phyloP scores from a whole-genome alignment of 2,329 filamentous ascomycete genomes.

The Pleoardoris graminearum region DNA sequence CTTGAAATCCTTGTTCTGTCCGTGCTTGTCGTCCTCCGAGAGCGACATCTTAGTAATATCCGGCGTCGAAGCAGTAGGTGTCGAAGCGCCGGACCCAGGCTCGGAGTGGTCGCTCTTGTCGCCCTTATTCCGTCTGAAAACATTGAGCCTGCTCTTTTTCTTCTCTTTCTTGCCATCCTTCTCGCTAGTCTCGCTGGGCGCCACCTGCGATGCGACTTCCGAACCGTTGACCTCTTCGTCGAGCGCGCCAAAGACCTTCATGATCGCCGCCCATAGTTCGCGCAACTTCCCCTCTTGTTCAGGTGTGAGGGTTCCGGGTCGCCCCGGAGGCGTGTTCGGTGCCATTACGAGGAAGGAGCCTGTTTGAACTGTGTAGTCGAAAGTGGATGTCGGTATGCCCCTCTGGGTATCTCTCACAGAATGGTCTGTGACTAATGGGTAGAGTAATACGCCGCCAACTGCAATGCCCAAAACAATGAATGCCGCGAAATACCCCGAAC shows the following conservation, averaged over 20 bases:
- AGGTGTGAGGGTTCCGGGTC: constrained; percentile 82
- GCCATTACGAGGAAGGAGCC: constrained; percentile 47
- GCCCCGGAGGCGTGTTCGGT: constrained; percentile 62
- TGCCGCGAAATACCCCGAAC: constrained; percentile 30
- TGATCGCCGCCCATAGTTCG: constrained; percentile 78
- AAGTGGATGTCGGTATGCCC: constrained; percentile 15
- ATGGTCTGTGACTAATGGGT: constrained; percentile 21
- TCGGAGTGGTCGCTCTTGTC: constrained; percentile 54
- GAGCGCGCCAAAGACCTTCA: constrained; percentile 73
- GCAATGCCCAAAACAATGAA: constrained; percentile 36
- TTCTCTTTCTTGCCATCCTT: constrained; percentile 58
- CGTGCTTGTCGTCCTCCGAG: constrained; percentile 81
- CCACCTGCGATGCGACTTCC: constrained; percentile 17
- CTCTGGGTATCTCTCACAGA: constrained; percentile 13
- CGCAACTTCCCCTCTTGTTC: constrained; percentile 88
- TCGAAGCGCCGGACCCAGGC: constrained; percentile 28
- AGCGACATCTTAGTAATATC: constrained; percentile 39
- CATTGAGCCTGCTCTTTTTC: constrained; percentile 72
- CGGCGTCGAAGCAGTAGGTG: constrained; percentile 17
- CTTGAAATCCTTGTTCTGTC: constrained; percentile 83
- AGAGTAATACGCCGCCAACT: constrained; percentile 37
- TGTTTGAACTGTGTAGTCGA: constrained; percentile 27
- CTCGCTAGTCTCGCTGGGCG: constrained; percentile 19
- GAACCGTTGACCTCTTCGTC: constrained; percentile 38
- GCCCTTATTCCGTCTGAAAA: constrained; percentile 66